These are phyloP conservation scores for Acer saccharum DNA, from an alignment of 345 rosid genomes.

Conservation along the genomic window DNA sequence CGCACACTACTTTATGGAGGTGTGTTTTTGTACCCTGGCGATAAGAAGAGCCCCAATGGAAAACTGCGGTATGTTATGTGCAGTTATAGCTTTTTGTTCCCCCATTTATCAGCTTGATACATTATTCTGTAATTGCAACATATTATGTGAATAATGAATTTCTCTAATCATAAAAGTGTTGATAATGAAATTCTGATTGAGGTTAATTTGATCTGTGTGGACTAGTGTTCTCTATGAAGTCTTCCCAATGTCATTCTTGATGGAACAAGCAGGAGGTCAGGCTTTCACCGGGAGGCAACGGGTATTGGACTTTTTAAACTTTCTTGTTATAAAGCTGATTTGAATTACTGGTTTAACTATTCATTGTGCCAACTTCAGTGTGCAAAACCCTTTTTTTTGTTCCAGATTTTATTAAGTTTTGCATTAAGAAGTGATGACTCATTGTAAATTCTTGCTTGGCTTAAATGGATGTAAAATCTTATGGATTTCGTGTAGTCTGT, in stretches of 20 bases:
- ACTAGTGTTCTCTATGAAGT: constrained; percentile 91
- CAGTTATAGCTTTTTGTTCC: neutral
- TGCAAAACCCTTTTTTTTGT: neutral
- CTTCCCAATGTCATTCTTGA: constrained; percentile 93
- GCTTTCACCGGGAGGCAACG: constrained; percentile 84
- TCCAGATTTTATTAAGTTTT: neutral
- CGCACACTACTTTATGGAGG: constrained; percentile 97
- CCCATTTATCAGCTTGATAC: neutral
- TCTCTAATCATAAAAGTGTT: neutral
- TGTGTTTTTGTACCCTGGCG: constrained; percentile 92
- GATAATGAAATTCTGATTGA: neutral
- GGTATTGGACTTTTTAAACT: constrained; percentile 41
- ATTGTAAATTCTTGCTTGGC: neutral
- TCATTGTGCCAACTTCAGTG: neutral
- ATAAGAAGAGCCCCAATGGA: constrained; percentile 91
- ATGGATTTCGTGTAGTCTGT: no score
- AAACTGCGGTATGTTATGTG: constrained; percentile 75
- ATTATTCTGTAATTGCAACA: neutral
- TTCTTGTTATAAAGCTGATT: neutral
- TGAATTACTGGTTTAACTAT: neutral
- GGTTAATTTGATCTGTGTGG: constrained; percentile 18
- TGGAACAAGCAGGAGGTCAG: constrained; percentile 99
- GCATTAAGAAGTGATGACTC: neutral
- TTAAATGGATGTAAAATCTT: neutral
- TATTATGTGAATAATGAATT: neutral